Percentiles rank a stretch among this genome's conserved stretches.
Evolutionary conservation across 148 eudicot species (phyloP).

Genomic region (Rhododendron williamsianum): DNA sequence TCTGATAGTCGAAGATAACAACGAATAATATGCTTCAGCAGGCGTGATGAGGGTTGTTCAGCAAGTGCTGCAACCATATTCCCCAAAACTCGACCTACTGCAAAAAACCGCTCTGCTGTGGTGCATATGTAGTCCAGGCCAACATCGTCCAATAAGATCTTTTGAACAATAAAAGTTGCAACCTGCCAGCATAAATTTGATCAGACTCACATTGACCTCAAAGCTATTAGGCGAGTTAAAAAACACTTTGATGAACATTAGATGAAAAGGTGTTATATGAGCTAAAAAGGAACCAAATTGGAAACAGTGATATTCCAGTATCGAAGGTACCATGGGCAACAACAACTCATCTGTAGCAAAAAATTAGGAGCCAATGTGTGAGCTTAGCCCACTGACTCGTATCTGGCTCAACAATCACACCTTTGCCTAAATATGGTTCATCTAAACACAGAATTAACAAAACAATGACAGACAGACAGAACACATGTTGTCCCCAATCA

Average conservation of each 20-base stretch:
- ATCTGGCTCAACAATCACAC: neutral
- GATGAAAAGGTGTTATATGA: neutral
- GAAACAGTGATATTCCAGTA: neutral
- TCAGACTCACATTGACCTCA: conserved; percentile 6
- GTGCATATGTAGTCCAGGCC: conserved; percentile 96
- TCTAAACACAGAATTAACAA: neutral
- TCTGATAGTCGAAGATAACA: conserved; percentile 92
- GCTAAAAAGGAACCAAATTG: neutral
- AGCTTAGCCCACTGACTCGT: neutral
- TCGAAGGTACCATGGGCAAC: neutral
- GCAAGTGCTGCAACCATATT: conserved; percentile 90
- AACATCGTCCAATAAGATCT: conserved; percentile 89
- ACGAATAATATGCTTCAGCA: conserved; percentile 83
- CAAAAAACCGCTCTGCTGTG: conserved; percentile 94
- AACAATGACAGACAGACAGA: neutral
- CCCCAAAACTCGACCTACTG: conserved; percentile 82
- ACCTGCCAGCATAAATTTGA: conserved; percentile 45
- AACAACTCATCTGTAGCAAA: neutral
- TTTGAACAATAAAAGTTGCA: conserved; percentile 93
- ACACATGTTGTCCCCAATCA: too few species aligned
- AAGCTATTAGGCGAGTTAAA: neutral
- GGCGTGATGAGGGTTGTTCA: conserved; percentile 83
- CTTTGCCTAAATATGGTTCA: neutral
- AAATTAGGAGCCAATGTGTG: neutral
- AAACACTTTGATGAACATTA: neutral